A percentile compares a stretch with the other conserved stretches of the same genome.
These are phyloP conservation scores for Meyerozyma sp. DNA, from an alignment of 1,139 yeast species.

Conservation along the genomic window DNA sequence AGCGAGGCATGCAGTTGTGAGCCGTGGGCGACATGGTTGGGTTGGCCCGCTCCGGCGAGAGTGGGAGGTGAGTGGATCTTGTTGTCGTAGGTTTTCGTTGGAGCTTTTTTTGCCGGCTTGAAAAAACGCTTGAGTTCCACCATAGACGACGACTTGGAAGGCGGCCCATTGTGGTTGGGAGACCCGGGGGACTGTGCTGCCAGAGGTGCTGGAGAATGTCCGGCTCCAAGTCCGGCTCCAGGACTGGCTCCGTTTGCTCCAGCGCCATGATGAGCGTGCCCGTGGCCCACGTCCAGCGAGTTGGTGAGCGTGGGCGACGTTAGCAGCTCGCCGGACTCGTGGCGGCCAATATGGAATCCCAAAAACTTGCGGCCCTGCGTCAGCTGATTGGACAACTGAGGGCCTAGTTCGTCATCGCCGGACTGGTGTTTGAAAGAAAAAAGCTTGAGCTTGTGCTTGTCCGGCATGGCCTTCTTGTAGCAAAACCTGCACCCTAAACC, in stretches of 20 bases:
- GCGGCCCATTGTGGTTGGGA: constrained; percentile 6
- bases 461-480: constrained; percentile 28
- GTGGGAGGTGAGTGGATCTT: constrained; percentile 1
- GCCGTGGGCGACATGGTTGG: background rate
- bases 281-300: constrained; percentile 17
- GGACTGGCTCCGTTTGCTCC: background rate
- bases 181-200: constrained; percentile 3
- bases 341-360: constrained; percentile 30
- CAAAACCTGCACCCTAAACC: background rate
- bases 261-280: constrained; percentile 4
- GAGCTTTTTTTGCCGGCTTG: constrained; percentile 31
- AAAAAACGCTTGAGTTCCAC: constrained; percentile 38
- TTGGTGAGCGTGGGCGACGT: constrained; percentile 29
- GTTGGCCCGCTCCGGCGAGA: background rate
- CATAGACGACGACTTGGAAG: constrained; percentile 32
- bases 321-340: constrained; percentile 33
- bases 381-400: constrained; percentile 1
- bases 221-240: background rate
- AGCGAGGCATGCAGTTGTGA: constrained; percentile 3
- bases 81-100: constrained; percentile 1
- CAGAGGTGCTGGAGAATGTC: background rate
- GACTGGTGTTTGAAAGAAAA: constrained; percentile 22
- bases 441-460: constrained; percentile 41
- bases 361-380: constrained; percentile 21
- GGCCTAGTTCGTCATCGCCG: constrained; percentile 5